Evolutionary conservation across 2,329 filamentous ascomycete species (phyloP).

Genomic region (Fusarium sp.): DNA sequence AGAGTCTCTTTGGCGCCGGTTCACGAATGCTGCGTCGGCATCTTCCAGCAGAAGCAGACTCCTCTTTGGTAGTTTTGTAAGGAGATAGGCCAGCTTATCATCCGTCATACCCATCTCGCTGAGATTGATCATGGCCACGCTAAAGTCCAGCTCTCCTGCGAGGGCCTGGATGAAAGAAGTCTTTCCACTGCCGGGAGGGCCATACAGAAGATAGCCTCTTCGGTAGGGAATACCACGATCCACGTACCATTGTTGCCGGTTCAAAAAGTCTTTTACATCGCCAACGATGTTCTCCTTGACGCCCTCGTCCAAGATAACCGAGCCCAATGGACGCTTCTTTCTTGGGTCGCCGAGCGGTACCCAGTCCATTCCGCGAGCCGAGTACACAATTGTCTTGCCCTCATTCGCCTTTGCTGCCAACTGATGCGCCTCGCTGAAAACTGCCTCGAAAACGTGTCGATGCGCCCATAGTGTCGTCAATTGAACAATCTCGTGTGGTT

Average conservation of each 20-base stretch:
- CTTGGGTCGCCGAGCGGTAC: conserved; percentile 84
- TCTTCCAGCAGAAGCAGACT: conserved; percentile 90
- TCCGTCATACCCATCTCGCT: conserved; percentile 92
- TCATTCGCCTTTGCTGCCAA: conserved; percentile 84
- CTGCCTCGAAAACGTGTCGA: conserved; percentile 87
- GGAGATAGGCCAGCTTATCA: conserved; percentile 85
- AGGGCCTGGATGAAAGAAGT: conserved; percentile 96
- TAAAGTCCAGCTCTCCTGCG: conserved; percentile 91
- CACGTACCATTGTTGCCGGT: conserved; percentile 86
- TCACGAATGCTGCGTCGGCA: conserved; percentile 90
- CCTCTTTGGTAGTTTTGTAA: conserved; percentile 85
- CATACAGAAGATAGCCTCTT: conserved; percentile 88
- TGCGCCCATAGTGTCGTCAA: conserved; percentile 92
- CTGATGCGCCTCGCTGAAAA: conserved; percentile 88
- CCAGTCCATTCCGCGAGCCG: conserved; percentile 87
- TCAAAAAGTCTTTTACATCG: conserved; percentile 86
- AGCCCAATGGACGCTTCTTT: conserved; percentile 86
- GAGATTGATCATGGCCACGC: conserved; percentile 91
- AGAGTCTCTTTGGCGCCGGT: conserved; percentile 78
- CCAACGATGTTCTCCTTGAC: conserved; percentile 83
- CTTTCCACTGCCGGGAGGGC: conserved; percentile 91
- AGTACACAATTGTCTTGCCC: conserved; percentile 94
- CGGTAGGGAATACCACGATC: conserved; percentile 96
- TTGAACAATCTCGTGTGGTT: conserved; percentile 94
- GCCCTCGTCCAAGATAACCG: conserved; percentile 86